Conservation (phyloP, 1,284 basidiomycete genomes). For the Dichomitus squalens region DNA sequence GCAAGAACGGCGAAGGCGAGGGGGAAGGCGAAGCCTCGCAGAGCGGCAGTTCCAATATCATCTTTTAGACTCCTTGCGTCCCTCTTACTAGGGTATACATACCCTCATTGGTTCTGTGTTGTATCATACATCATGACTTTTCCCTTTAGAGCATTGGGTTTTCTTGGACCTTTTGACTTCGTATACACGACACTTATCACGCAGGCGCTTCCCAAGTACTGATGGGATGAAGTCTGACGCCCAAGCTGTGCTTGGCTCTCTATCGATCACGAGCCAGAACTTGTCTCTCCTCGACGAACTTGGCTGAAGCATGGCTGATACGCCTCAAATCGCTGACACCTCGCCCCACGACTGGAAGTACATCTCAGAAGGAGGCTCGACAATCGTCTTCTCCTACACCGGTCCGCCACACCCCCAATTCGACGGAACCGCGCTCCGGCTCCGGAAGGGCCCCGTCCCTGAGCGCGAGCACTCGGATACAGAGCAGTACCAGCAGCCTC, state of each 20-base stretch:
- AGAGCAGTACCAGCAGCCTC: conserved; percentile 6
- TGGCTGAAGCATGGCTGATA: background rate
- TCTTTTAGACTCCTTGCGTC: conserved; percentile 8
- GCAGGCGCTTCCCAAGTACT: background rate
- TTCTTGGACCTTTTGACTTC: background rate
- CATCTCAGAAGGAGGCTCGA: conserved; percentile 87
- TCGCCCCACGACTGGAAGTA: conserved; percentile 75
- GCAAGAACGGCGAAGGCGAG: conserved; percentile 34
- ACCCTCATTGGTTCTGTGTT: background rate
- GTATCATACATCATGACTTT: background rate
- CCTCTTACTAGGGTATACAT: too few species aligned
- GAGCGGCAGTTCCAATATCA: background rate
- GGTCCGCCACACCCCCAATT: conserved; percentile 54
- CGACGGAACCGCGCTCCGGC: conserved; percentile 68
- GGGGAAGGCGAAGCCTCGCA: conserved; percentile 4
- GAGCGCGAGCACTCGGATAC: conserved; percentile 2
- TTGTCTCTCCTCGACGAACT: too few species aligned
- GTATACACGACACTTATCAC: background rate
- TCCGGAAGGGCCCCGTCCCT: conserved; percentile 55
- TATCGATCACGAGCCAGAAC: too few species aligned
- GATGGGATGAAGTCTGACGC: background rate
- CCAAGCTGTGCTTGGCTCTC: too few species aligned
- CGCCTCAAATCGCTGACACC: conserved; percentile 38
- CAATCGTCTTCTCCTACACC: conserved; percentile 81
- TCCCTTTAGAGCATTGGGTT: background rate